Conservation (phyloP, 2,329 filamentous ascomycete species). For the Lachnellula suecica region DNA sequence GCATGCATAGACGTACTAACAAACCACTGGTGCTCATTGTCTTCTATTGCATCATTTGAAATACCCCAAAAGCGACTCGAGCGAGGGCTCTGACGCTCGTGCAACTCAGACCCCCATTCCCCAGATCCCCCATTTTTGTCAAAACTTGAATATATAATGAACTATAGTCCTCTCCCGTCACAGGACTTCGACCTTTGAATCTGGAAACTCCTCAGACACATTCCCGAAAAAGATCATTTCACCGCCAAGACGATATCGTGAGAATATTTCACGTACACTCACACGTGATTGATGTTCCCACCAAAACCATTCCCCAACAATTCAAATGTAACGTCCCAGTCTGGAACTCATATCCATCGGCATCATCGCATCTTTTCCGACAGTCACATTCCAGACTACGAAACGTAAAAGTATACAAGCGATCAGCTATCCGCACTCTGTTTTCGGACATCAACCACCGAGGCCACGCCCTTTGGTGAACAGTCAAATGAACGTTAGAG, state of each 20-base stretch:
- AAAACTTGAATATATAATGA: not conserved
- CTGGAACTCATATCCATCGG: not conserved
- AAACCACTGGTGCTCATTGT: not conserved
- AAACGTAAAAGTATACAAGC: not conserved
- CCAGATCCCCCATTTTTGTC: not conserved
- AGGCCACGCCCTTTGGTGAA: not conserved
- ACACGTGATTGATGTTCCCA: not conserved
- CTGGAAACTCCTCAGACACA: not conserved
- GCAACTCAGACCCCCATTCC: not conserved
- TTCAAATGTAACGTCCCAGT: not conserved
- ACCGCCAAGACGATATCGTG: not conserved
- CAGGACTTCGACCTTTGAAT: not conserved
- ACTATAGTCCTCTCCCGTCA: not conserved
- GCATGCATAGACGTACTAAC: too few species aligned
- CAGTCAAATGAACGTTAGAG: not conserved
- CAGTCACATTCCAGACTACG: not conserved
- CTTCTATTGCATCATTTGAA: too few species aligned
- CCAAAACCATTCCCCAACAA: not conserved
- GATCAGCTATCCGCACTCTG: not conserved
- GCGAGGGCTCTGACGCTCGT: not conserved
- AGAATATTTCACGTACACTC: not conserved
- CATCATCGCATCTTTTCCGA: not conserved
- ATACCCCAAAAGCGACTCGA: too few species aligned
- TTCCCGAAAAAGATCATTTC: not conserved
- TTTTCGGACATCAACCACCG: not conserved